phyloP scores from a whole-genome alignment of 163 green algal species.

The Volvox carteri region DNA sequence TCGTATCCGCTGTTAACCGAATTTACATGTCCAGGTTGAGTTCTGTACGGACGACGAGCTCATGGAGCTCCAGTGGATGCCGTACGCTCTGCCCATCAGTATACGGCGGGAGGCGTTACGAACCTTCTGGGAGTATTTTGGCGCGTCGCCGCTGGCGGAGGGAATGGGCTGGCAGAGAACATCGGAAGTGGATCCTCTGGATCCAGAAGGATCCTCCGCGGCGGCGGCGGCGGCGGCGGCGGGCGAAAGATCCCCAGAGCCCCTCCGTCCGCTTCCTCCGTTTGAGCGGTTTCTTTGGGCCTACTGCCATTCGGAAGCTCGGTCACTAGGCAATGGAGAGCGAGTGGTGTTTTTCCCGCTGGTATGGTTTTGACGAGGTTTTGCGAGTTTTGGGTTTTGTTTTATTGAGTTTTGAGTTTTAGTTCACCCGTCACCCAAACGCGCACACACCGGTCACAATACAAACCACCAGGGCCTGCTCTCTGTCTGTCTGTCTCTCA shows the following conservation, averaged over 20 bases:
- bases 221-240: neutral
- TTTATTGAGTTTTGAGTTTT: too few relatives aligned
- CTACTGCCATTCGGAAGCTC: conserved; percentile 12
- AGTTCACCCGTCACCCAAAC: too few relatives aligned
- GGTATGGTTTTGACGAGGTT: neutral
- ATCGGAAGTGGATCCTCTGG: neutral
- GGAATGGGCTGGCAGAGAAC: neutral
- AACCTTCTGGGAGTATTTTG: conserved; percentile 6
- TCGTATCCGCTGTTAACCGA: neutral
- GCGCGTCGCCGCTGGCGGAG: conserved; percentile 22
- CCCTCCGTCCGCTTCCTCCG: neutral
- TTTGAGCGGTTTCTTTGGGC: conserved; percentile 52
- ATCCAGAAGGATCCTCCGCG: neutral
- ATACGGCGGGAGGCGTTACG: conserved; percentile 21
- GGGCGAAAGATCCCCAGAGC: neutral
- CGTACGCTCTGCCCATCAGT: conserved; percentile 2
- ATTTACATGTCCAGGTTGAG: neutral
- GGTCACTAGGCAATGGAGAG: neutral
- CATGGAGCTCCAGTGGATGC: conserved; percentile 44
- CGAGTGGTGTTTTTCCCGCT: conserved; percentile 44
- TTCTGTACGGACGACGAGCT: conserved; percentile 32
- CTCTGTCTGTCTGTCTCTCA: too few relatives aligned
- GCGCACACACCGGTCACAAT: too few relatives aligned
- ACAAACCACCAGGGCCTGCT: too few relatives aligned
- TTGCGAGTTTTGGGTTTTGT: too few relatives aligned